Evolutionary conservation across 306 rosid species (phyloP), one percentile per base, ranked within the genome.

Genomic region (Senna tora): DNA sequence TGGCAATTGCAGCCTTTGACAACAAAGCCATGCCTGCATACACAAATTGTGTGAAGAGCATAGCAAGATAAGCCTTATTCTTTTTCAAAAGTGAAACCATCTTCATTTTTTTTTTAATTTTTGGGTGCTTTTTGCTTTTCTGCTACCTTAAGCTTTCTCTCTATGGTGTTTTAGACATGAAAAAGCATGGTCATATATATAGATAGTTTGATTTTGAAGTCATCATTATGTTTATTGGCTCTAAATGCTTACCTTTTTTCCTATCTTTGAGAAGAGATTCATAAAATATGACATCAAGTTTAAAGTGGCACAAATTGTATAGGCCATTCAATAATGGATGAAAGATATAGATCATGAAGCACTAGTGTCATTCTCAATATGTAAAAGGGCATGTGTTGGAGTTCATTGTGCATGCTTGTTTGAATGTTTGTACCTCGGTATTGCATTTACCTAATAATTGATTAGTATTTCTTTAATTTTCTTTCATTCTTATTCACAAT

Each of bases 21-120:
- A 94, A 82, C 85, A 94, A 75, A 70, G 97, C 97, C 98, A 94
- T 87, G 69, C 97, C 98, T 43, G 97, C 84, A 71, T 94, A 94
- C 8, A 84, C 74, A 55, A 79, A 83, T 54, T 94, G 98, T 74
- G 79, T 67, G 69, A 86, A 86, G 41, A 87, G 25, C 97, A 94
- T 84, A 72, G 92, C 91, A 83, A 86, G 4, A 75, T 93, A 88
- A 49, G 93, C 85, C 81, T 72, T 90, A 16, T 80, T 76, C 72
- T 34, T 85, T 58, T 81, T 76, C 54, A 36, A 22, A 10, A 74
- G 25, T 5, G 84, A 77, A 51, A 53, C 3, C 3, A 6, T 85
- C 83, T 73, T 87, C 86, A 85, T 83, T 73, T 70, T 67, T 81
- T 16, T 58, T 58, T 1, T 6, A 33, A 33, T 33, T 33, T 6